phyloP scores from a whole-genome alignment of 2,329 filamentous ascomycete species.

The Fusarium devonianum region DNA sequence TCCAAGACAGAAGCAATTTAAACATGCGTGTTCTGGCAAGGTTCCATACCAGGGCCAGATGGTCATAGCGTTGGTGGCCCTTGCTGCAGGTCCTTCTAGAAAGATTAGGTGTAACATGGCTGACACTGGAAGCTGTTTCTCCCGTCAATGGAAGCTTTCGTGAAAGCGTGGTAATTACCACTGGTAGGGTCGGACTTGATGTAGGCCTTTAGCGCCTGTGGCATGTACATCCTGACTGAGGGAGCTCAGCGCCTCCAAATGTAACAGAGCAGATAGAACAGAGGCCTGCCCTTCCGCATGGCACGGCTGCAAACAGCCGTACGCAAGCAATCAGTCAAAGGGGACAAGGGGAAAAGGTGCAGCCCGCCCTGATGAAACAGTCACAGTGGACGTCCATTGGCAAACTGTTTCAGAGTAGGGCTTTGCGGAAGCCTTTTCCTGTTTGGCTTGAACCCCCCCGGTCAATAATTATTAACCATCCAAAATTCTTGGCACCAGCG shows the following conservation, averaged over 20 bases:
- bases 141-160: no score
- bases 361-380: constrained; percentile 37
- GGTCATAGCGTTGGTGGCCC: constrained; percentile 37
- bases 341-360: constrained; percentile 9
- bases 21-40: constrained; percentile 39
- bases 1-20: constrained; percentile 31
- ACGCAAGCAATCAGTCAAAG: background rate
- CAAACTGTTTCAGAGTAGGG: constrained; percentile 38
- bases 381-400: constrained; percentile 23
- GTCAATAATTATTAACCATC: no score
- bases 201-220: no score
- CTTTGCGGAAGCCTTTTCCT: constrained; percentile 19
- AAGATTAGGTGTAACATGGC: constrained; percentile 4
- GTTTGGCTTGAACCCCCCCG: no score
- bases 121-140: no score
- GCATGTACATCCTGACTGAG: no score
- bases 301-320: constrained; percentile 11
- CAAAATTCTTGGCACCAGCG: constrained; percentile 15
- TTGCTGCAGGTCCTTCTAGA: constrained; percentile 31
- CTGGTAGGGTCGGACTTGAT: no score
- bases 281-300: no score
- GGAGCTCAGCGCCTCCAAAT: background rate
- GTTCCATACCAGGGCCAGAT: constrained; percentile 38
- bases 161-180: no score
- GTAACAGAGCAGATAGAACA: background rate